Base-by-base conservation (phyloP, 2,329 filamentous ascomycete species). In the Byssothecium circinans region DNA sequence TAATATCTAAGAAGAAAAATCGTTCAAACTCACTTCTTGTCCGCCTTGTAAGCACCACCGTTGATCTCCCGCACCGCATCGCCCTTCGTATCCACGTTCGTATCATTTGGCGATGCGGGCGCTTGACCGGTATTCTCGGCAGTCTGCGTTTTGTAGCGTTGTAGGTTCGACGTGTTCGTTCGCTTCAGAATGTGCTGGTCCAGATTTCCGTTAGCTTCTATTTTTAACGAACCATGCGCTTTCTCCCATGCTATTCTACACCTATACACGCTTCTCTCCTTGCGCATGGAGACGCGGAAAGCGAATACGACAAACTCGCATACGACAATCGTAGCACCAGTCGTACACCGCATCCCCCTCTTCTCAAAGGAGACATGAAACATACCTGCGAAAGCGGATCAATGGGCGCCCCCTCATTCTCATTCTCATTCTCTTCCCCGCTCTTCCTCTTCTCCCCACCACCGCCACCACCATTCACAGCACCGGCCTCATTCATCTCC, bases 301-400 rank as follows among this genome's bases (percentile, higher is more conserved):
- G 32, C 14, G 17, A 34, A n/a, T 14, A n/a, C 32, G 32, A n/a
- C n/a, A n/a, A n/a, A n/a, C n/a, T n/a, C n/a, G n/a, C n/a, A n/a
- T n/a, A n/a, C n/a, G n/a, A n/a, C n/a, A n/a, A n/a, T n/a, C n/a
- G n/a, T n/a, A n/a, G n/a, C n/a, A n/a, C n/a, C n/a, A n/a, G n/a
- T n/a, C n/a, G n/a, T n/a, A n/a, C n/a, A n/a, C n/a, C n/a, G n/a
- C n/a, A n/a, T n/a, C n/a, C n/a, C n/a, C n/a, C n/a, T n/a, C n/a
- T n/a, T 14, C 15, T 29, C 14, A 14, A 32, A 32, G 29, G 50
- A 50, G 35, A n/a, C n/a, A n/a, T n/a, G 51, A 50, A 51, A 71
- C 78, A 56, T 78, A 87, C 84, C 71, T 87, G 82, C 42, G 85
- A 87, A 54, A 87, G 74, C 47, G 85, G 85, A 68, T 88, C 85